Evolutionary conservation across 164 flowering plant species (phyloP), one percentile per base, ranked within the genome.

Genomic region (Magnolia officinalis): DNA sequence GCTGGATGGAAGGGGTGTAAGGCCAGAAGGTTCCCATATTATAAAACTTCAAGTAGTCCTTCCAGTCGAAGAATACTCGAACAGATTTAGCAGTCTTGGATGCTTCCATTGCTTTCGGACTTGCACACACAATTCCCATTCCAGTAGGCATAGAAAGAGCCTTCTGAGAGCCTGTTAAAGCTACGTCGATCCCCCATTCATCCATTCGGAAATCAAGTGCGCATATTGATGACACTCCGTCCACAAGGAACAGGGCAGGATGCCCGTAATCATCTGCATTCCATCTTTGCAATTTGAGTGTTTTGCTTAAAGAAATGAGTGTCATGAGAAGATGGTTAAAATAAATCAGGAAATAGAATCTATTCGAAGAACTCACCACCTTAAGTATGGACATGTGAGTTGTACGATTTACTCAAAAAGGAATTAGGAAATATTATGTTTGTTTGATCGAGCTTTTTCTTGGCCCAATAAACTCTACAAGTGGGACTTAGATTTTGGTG

Each of bases 71-170:
- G 92, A 93, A 95, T 20, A 95, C 96, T 70, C 98, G 83, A 24
- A 89, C 83, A 50, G 99, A 95, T 81, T 89, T 93, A 20, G 99
- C 96, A 13, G 91, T 85, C 82, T 95, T 89, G 59, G 94, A 78
- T n/a, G 98, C 98, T 84, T 95, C 95, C 0, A 95, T 68, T 66
- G 98, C 99, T 75, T 89, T 93, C 64, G 98, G 98, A 82, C 99
- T 90, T 8, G 97, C 99, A 81, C 99, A 95, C 19, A 95, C 88
- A 67, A 95, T 90, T 1, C 99, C 99, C 77, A 95, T 80, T 19
- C 99, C 99, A 76, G 99, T 95, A 20, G 99, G 99, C n/a, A 95
- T 92, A 58, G 98, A 95, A 26, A 95, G 97, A 70, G 99, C 97
- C 78, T 95, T 95, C 81, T 95, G 98, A 63, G 99, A 95, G 59